Conservation (phyloP, 257 asterid genomes). For the Nicotiana paniculata region DNA sequence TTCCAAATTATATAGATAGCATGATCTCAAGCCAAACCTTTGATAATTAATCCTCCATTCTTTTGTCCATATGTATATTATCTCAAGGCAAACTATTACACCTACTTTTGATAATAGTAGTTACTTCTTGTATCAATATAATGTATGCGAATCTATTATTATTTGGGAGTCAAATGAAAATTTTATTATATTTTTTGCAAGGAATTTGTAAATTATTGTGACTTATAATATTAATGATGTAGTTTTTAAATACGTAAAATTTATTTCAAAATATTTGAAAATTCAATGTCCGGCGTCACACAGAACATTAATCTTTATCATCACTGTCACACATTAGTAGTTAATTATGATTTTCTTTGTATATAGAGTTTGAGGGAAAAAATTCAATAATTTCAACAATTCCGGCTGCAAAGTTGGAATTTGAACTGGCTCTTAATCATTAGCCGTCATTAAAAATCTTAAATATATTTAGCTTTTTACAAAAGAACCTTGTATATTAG, state of each 20-base stretch:
- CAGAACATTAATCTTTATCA: no score
- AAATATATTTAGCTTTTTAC: no score
- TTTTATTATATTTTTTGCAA: no score
- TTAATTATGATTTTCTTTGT: background rate
- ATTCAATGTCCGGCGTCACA: no score
- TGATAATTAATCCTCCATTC: background rate
- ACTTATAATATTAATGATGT: no score
- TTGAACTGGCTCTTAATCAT: background rate
- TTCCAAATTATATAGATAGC: background rate
- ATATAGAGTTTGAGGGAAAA: background rate
- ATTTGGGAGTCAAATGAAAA: no score
- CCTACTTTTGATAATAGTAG: background rate
- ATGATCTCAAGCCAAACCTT: background rate
- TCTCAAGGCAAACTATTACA: constrained; percentile 2
- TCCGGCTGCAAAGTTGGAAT: background rate
- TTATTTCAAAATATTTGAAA: no score
- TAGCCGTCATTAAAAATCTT: background rate
- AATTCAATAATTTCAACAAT: background rate
- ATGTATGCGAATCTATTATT: no score
- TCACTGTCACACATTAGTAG: background rate
- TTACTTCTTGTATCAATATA: no score
- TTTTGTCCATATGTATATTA: background rate
- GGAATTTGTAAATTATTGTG: no score
- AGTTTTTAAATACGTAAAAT: no score
- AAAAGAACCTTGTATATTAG: background rate